Base-by-base conservation (phyloP, 257 asterid genomes). In the Schizonepeta tenuifolia region DNA sequence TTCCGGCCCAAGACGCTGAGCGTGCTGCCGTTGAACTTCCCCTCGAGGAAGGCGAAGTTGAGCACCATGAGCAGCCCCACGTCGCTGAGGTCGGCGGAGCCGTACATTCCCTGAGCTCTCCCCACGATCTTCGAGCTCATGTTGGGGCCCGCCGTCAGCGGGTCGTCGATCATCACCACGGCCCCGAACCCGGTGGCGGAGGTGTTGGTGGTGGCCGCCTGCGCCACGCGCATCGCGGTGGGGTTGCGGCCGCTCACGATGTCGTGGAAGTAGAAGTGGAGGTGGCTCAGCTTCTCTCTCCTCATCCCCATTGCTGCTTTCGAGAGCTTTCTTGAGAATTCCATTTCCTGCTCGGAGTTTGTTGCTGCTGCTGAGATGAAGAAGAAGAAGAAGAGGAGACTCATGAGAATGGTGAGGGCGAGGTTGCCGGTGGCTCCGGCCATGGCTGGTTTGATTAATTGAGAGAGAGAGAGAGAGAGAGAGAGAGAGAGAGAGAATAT, bases 261-360 rank as follows among this genome's bases (percentile, higher is more conserved):
- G 81, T 84, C 88, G 77, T 84, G 88, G 79, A 81, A 81, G 84
- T 68, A 84, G 83, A 84, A 84, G 50, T 50, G 82, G 59, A 84
- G 86, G 82, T 84, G 84, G 77, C 80, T 81, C 13, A 84, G 75
- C 21, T 80, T 81, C 63, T 84, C 67, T 35, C 55, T 56, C 18
- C 59, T 53, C 14, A 80, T 65, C 38, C 86, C 86, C 49, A 84
- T 20, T 28, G 55, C 73, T 11, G 26, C 49, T 15, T 62, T 75
- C 22, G 77, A 54, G 1, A 75, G 41, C 10, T 22, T 26, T 58
- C 69, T 75, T 3, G 77, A 78, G 22, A 68, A 72, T 57, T 75
- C 63, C 2, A 4, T 12, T 12, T 13, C n/a, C 7, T 15, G 20
- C 17, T 70, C 65, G 49, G 72, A 40, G 1, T 44, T 38, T 51